Conservation (phyloP, 2,329 filamentous ascomycete genomes). For the Periconia sp. region DNA sequence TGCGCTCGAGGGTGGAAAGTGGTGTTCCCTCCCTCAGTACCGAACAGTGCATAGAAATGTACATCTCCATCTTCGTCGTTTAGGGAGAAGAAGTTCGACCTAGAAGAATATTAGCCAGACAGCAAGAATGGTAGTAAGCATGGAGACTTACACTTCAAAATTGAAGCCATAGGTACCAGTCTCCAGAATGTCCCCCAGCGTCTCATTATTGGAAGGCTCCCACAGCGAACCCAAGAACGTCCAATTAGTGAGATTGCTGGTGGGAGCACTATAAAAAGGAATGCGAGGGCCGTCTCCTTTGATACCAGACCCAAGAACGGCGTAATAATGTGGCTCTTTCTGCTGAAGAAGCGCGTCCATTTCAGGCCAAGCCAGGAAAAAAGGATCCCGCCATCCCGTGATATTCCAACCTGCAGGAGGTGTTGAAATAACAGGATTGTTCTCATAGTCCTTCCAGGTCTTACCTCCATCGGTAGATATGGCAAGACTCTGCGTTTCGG, state of each 20-base stretch:
- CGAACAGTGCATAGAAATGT: constrained; percentile 50
- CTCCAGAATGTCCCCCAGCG: constrained; percentile 45
- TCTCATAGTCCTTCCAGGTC: constrained; percentile 51
- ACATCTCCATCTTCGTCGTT: constrained; percentile 46
- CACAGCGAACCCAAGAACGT: constrained; percentile 51
- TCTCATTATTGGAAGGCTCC: constrained; percentile 47
- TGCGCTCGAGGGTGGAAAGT: constrained; percentile 44
- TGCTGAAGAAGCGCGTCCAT: constrained; percentile 47
- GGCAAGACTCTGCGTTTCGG: constrained; percentile 51
- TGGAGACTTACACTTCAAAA: constrained; percentile 45
- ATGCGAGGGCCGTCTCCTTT: constrained; percentile 51
- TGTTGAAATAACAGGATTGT: constrained; percentile 49
- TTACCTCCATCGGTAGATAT: constrained; percentile 49
- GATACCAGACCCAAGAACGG: constrained; percentile 51
- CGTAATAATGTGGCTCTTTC: constrained; percentile 49
- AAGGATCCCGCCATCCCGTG: constrained; percentile 29
- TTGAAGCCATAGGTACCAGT: constrained; percentile 52
- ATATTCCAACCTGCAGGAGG: constrained; percentile 49
- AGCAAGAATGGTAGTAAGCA: too few relatives aligned
- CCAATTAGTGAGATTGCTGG: constrained; percentile 49
- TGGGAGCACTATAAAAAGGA: constrained; percentile 50
- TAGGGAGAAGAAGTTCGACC: constrained; percentile 50
- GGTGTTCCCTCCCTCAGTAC: constrained; percentile 48
- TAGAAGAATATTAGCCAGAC: constrained; percentile 10
- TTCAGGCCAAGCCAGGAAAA: constrained; percentile 40